A percentile compares a stretch with the other conserved stretches of the same genome.
Conservation (phyloP, 768 basidiomycete species). For the Krasilnikovozyma curviuscula region DNA sequence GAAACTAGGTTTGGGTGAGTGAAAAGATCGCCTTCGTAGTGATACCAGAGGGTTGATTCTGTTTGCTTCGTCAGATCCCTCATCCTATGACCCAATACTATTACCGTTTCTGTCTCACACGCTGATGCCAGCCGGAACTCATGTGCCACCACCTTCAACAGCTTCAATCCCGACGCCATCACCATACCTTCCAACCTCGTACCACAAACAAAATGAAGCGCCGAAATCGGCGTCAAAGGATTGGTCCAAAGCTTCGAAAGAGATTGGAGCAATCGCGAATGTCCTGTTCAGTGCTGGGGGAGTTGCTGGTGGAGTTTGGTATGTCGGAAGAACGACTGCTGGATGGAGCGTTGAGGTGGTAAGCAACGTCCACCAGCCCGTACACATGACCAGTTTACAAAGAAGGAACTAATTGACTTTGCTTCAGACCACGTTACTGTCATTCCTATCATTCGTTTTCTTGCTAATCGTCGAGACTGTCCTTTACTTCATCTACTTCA, state of each 20-base stretch:
- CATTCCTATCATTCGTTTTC: constrained; percentile 7
- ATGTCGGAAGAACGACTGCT: background rate
- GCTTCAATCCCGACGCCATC: constrained; percentile 30
- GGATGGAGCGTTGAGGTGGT: constrained; percentile 5
- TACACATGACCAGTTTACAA: background rate
- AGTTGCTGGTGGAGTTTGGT: constrained; percentile 11
- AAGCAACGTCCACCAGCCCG: background rate
- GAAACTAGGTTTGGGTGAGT: too few relatives aligned
- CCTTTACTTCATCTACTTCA: constrained; percentile 12
- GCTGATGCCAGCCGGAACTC: background rate
- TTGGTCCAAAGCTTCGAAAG: constrained; percentile 51
- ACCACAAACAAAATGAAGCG: constrained; percentile 41
- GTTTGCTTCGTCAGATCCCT: background rate
- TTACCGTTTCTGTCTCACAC: background rate
- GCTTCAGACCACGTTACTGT: constrained; percentile 4
- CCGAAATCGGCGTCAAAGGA: constrained; percentile 73
- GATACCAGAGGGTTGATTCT: background rate
- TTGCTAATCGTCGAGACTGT: constrained; percentile 5
- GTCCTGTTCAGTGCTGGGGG: constrained; percentile 15
- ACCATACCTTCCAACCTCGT: constrained; percentile 44
- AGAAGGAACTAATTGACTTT: background rate
- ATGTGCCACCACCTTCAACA: background rate
- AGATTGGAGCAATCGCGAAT: constrained; percentile 38
- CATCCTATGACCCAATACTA: background rate
- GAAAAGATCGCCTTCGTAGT: background rate